Conservation (phyloP, 139 green algal genomes). For the Prasinococcaceae sp. region DNA sequence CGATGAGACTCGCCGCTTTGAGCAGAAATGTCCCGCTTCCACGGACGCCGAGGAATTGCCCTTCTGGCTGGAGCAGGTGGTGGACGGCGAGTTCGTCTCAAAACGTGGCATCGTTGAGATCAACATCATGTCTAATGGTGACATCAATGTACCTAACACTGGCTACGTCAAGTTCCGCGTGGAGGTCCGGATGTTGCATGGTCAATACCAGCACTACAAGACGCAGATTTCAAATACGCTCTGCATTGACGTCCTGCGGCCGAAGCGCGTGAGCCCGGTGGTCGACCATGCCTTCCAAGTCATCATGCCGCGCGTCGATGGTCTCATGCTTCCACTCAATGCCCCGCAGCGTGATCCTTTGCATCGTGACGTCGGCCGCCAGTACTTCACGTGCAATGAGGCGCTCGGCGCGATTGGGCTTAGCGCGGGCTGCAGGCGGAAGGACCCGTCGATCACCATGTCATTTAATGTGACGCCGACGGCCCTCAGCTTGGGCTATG, state of each 20-base stretch:
- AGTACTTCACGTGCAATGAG: too few relatives aligned
- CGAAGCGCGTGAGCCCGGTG: not conserved
- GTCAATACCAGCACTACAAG: slow-evolving; percentile 2
- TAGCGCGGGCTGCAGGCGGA: too few relatives aligned
- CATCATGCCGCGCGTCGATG: slow-evolving; percentile 2
- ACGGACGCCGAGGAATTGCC: slow-evolving; percentile 3
- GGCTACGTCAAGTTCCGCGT: slow-evolving; percentile 6
- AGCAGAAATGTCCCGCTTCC: slow-evolving; percentile 9
- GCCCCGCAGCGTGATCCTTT: not conserved
- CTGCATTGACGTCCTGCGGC: slow-evolving; percentile 5
- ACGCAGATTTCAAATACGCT: slow-evolving; percentile 2
- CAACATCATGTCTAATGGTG: not conserved
- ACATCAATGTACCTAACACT: too few relatives aligned
- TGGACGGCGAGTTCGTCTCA: not conserved
- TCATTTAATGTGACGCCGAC: too few relatives aligned
- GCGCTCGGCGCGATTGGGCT: too few relatives aligned
- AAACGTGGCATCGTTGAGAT: slow-evolving; percentile 6
- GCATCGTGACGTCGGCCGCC: too few relatives aligned
- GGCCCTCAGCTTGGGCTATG: too few relatives aligned
- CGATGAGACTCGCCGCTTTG: not conserved
- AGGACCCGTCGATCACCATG: too few relatives aligned
- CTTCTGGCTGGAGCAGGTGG: slow-evolving; percentile 6
- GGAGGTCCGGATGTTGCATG: slow-evolving; percentile 13
- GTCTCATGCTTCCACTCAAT: slow-evolving; percentile 4
- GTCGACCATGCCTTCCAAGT: slow-evolving; percentile 1